A percentile compares a stretch with the other conserved stretches of the same genome.
Conservation (phyloP, 805 yeast genomes). For the Hanseniaspora mollemarum region DNA sequence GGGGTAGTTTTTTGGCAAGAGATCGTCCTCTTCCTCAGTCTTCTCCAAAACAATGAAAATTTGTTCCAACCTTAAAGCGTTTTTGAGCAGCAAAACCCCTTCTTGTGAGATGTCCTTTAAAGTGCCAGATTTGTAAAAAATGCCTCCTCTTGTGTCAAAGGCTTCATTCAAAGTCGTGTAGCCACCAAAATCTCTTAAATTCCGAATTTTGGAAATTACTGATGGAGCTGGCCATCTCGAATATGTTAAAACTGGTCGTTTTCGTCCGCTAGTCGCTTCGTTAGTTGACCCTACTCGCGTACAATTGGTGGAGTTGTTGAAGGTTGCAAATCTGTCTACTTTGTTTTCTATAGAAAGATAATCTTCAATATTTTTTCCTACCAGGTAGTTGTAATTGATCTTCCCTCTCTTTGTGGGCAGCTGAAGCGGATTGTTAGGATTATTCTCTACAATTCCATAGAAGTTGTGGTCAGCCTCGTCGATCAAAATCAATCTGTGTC, state of each 20-base stretch:
- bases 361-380: conserved; percentile 31
- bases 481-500: conserved; percentile 49
- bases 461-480: conserved; percentile 73
- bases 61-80: conserved; percentile 32
- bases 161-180: conserved; percentile 36
- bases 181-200: conserved; percentile 76
- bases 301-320: conserved; percentile 23
- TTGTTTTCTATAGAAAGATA: conserved; percentile 37
- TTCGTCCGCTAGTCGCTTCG: no score
- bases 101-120: conserved; percentile 39
- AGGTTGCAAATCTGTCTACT: conserved; percentile 38
- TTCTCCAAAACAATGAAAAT: conserved; percentile 55
- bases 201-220: conserved; percentile 34
- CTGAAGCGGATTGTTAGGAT: conserved; percentile 28
- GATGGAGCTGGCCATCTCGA: conserved; percentile 24
- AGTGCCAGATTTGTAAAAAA: conserved; percentile 54
- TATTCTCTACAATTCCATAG: conserved; percentile 38
- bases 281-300: no score
- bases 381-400: conserved; percentile 50
- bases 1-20: conserved; percentile 28
- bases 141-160: conserved; percentile 40
- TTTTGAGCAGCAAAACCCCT: conserved; percentile 37
- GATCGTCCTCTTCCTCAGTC: conserved; percentile 37
- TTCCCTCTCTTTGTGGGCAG: conserved; percentile 38
- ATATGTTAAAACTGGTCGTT: no score